Conservation (phyloP, 164 flowering plant species). For the Dillenia turbinata region DNA sequence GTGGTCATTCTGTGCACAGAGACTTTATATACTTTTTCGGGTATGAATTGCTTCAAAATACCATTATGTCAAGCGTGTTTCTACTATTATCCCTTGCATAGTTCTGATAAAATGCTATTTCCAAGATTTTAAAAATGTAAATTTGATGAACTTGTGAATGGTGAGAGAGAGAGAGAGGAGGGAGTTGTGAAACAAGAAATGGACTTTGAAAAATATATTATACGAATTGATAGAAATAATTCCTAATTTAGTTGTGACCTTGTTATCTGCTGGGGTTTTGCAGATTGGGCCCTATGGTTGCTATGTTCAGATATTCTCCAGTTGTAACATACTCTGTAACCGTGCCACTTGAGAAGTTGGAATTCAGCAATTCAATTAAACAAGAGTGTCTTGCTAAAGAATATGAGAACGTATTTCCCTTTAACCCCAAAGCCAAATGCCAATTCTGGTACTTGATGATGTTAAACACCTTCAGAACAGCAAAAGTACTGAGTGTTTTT, state of each 20-base stretch:
- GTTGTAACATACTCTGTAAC: slow-evolving; percentile 54
- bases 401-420: slow-evolving; percentile 50
- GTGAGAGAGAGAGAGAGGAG: too few species aligned
- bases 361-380: slow-evolving; percentile 38
- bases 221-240: too few species aligned
- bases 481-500: too few species aligned
- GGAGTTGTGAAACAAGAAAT: too few species aligned
- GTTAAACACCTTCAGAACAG: too few species aligned
- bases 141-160: too few species aligned
- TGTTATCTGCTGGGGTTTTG: slow-evolving; percentile 12
- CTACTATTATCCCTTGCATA: too few species aligned
- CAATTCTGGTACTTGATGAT: neutral
- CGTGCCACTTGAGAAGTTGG: slow-evolving; percentile 69
- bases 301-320: slow-evolving; percentile 71
- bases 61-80: too few species aligned
- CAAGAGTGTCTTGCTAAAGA: slow-evolving; percentile 51
- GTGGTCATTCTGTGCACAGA: slow-evolving; percentile 70
- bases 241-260: neutral
- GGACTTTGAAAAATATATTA: too few species aligned
- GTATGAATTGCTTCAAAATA: slow-evolving; percentile 30
- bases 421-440: neutral
- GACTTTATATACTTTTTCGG: slow-evolving; percentile 87
- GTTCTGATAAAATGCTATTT: too few species aligned
- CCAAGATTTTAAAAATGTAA: too few species aligned
- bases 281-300: slow-evolving; percentile 80